A percentile compares a stretch with the other conserved stretches of the same genome.
phyloP scores from a whole-genome alignment of 768 basidiomycete species.

The Mycena latifolia region DNA sequence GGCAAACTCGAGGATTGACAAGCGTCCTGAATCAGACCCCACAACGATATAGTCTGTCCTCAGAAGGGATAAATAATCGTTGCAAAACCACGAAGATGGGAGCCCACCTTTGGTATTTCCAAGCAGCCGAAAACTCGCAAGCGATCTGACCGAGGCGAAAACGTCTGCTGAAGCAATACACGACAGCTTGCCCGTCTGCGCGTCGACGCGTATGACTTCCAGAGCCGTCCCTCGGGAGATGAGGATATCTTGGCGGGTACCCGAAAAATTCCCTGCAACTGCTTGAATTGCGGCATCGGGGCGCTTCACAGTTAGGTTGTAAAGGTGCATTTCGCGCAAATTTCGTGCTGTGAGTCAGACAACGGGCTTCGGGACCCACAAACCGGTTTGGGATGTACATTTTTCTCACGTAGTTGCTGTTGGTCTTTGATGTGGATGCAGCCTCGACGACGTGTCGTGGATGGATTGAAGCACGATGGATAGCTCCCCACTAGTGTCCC shows the following conservation, averaged over 20 bases:
- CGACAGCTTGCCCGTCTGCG: conserved; percentile 87
- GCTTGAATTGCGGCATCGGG: conserved; percentile 85
- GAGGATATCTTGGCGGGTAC: conserved; percentile 91
- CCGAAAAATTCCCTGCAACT: conserved; percentile 94
- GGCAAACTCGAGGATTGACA: conserved; percentile 96
- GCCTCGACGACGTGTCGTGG: neutral
- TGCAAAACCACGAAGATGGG: conserved; percentile 44
- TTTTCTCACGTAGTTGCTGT: neutral
- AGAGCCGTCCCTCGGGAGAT: conserved; percentile 91
- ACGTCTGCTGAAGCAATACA: conserved; percentile 86
- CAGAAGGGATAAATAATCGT: conserved; percentile 49
- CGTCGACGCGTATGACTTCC: conserved; percentile 89
- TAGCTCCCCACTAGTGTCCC: too few species aligned
- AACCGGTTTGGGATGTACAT: neutral
- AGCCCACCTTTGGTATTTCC: conserved; percentile 93
- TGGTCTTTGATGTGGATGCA: neutral
- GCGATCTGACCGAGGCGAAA: conserved; percentile 91
- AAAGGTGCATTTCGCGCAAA: conserved; percentile 85
- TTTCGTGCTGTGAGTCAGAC: neutral
- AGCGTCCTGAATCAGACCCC: conserved; percentile 96
- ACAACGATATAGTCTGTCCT: conserved; percentile 94
- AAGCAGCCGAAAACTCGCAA: conserved; percentile 91
- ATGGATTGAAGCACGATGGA: too few species aligned
- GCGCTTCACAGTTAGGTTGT: conserved; percentile 93
- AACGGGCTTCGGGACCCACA: neutral